phyloP scores from a whole-genome alignment of 768 basidiomycete species.

The Trametes punicea region DNA sequence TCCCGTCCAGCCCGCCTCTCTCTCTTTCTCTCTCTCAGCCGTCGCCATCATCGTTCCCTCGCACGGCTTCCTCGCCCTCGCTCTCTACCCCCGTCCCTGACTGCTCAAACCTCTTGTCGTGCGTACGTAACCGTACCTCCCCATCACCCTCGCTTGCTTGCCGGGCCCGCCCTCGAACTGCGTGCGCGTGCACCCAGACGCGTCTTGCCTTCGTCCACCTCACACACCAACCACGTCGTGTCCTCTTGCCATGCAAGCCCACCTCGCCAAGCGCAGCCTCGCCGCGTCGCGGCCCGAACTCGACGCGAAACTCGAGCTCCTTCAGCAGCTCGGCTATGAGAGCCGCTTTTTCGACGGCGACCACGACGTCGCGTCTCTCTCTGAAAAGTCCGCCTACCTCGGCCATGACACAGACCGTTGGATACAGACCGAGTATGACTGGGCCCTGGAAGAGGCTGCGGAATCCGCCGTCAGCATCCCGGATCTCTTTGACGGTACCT shows the following conservation, averaged over 20 bases:
- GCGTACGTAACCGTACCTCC: constrained; percentile 5
- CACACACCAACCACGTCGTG: constrained; percentile 1
- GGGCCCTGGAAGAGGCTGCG: constrained; percentile 19
- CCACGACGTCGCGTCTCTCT: constrained; percentile 11
- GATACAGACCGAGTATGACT: constrained; percentile 21
- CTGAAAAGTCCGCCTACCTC: constrained; percentile 8
- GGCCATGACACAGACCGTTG: constrained; percentile 17
- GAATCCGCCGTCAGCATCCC: constrained; percentile 16
- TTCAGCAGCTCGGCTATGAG: constrained; percentile 21
- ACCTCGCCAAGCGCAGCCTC: constrained; percentile 2
- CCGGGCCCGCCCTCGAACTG: constrained; percentile 11
- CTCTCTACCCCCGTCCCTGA: neutral
- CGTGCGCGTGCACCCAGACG: neutral
- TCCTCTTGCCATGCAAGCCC: constrained; percentile 14
- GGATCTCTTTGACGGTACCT: constrained; percentile 15
- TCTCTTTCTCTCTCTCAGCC: neutral
- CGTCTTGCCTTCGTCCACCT: constrained; percentile 4
- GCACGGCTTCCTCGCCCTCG: neutral
- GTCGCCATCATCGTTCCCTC: neutral
- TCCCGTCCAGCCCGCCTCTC: neutral
- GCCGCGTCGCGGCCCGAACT: constrained; percentile 13
- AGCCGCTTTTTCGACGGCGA: constrained; percentile 10
- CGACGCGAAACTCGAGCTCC: constrained; percentile 24
- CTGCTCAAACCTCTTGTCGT: neutral
- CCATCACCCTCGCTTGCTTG: constrained; percentile 9